Conservation (phyloP, 768 basidiomycete species). For the Pleurotus cornucopiae region DNA sequence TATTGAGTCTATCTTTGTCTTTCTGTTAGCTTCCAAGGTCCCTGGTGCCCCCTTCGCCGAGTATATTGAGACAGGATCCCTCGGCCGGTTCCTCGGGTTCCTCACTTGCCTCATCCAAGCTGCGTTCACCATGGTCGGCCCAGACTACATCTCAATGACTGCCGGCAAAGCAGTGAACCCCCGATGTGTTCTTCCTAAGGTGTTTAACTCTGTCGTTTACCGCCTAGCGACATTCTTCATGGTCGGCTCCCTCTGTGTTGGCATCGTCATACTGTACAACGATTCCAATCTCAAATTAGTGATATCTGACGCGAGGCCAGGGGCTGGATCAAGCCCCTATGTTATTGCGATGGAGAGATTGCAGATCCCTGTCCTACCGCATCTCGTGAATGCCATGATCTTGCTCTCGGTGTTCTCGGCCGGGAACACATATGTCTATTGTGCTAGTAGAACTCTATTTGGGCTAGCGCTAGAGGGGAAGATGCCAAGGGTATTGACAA, state of each 20-base stretch:
- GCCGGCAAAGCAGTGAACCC: conserved; percentile 75
- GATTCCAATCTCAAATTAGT: conserved; percentile 52
- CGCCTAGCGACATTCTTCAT: conserved; percentile 79
- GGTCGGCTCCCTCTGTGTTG: conserved; percentile 64
- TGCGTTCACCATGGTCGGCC: conserved; percentile 58
- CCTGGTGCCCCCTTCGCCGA: conserved; percentile 53
- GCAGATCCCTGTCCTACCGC: conserved; percentile 60
- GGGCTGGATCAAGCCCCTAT: conserved; percentile 71
- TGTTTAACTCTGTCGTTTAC: conserved; percentile 74
- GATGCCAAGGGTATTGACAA: conserved; percentile 47
- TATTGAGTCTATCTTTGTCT: background rate
- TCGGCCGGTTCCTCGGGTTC: conserved; percentile 62
- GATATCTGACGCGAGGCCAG: conserved; percentile 51
- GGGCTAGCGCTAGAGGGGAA: conserved; percentile 61
- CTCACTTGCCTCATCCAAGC: conserved; percentile 59
- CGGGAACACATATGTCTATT: conserved; percentile 66
- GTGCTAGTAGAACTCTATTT: conserved; percentile 48
- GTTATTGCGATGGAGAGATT: conserved; percentile 77
- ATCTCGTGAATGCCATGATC: conserved; percentile 70
- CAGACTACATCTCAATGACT: conserved; percentile 51
- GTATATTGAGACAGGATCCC: conserved; percentile 46
- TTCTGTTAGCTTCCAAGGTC: conserved; percentile 35
- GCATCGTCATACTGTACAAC: conserved; percentile 75
- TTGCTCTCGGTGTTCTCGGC: conserved; percentile 70
- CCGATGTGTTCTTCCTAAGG: conserved; percentile 63